phyloP scores from a whole-genome alignment of 2,329 filamentous ascomycete genomes.

The Calonectria pseudoturangicola region DNA sequence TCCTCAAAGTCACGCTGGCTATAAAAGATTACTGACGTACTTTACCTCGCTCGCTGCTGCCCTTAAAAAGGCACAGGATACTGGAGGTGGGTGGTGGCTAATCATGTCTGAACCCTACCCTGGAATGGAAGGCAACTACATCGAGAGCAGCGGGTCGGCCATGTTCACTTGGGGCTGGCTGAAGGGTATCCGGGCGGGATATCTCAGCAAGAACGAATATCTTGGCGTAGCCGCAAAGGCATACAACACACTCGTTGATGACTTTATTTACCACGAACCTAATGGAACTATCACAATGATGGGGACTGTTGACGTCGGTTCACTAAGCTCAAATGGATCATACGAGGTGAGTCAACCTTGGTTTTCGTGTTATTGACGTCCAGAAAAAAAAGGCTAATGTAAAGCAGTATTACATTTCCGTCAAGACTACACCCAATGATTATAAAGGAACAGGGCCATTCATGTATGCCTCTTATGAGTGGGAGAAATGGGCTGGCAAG shows the following conservation, averaged over 20 bases:
- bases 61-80: conserved; percentile 42
- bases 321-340: conserved; percentile 65
- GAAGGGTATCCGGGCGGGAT: conserved; percentile 58
- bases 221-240: conserved; percentile 37
- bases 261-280: conserved; percentile 64
- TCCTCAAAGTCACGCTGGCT: conserved; percentile 40
- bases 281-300: conserved; percentile 68
- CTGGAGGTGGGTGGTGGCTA: conserved; percentile 68
- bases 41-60: conserved; percentile 39
- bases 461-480: conserved; percentile 49
- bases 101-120: conserved; percentile 71
- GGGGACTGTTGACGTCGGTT: conserved; percentile 70
- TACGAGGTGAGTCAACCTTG: conserved; percentile 64
- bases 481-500: conserved; percentile 46
- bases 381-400: background rate
- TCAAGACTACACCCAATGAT: conserved; percentile 37
- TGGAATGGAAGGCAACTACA: conserved; percentile 70
- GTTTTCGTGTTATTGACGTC: background rate
- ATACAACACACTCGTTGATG: conserved; percentile 59
- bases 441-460: conserved; percentile 47
- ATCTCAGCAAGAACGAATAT: conserved; percentile 39
- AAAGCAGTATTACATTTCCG: conserved; percentile 44
- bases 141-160: conserved; percentile 74
- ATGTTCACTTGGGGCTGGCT: conserved; percentile 73
- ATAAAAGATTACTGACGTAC: conserved; percentile 40